These are phyloP conservation scores for Thamnidium elegans DNA, from an alignment of 192 early-diverging fungal species.

Conservation along the genomic window DNA sequence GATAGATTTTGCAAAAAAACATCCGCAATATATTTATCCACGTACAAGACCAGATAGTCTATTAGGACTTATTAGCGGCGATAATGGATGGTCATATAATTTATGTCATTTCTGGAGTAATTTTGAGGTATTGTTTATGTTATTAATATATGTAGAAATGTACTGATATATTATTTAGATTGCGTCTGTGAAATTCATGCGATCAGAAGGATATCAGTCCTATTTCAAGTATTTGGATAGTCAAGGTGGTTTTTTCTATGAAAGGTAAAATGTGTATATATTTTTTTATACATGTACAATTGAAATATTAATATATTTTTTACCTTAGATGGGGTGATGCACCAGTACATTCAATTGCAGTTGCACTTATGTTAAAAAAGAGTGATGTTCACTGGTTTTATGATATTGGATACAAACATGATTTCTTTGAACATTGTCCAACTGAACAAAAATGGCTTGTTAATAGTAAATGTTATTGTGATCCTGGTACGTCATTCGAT, in stretches of 20 bases:
- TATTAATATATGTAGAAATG: not conserved
- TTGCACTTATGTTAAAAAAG: conserved; percentile 49
- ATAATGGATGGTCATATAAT: conserved; percentile 60
- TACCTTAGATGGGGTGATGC: conserved; percentile 71
- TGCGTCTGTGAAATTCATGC: conserved; percentile 50
- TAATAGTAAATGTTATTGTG: conserved; percentile 51
- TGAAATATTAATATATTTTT: not conserved
- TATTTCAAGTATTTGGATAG: conserved; percentile 52
- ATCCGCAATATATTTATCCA: conserved; percentile 52
- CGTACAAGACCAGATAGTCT: conserved; percentile 34
- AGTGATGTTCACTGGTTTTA: conserved; percentile 67
- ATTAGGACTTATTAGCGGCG: conserved; percentile 53
- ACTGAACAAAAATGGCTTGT: conserved; percentile 39
- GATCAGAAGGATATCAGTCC: conserved; percentile 59
- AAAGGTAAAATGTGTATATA: not conserved
- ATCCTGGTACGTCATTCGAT: conserved; percentile 34
- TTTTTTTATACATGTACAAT: not conserved
- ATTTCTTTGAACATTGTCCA: conserved; percentile 37
- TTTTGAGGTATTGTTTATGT: conserved; percentile 70
- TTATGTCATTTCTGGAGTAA: conserved; percentile 85
- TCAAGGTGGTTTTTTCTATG: not conserved
- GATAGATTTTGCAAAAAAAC: conserved; percentile 43
- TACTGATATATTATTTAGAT: conserved; percentile 20
- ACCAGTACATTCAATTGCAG: conserved; percentile 67
- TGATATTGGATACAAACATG: conserved; percentile 67